These are phyloP conservation scores for Coniochaeta sp. DNA, from an alignment of 2,329 filamentous ascomycete genomes.

Conservation along the genomic window DNA sequence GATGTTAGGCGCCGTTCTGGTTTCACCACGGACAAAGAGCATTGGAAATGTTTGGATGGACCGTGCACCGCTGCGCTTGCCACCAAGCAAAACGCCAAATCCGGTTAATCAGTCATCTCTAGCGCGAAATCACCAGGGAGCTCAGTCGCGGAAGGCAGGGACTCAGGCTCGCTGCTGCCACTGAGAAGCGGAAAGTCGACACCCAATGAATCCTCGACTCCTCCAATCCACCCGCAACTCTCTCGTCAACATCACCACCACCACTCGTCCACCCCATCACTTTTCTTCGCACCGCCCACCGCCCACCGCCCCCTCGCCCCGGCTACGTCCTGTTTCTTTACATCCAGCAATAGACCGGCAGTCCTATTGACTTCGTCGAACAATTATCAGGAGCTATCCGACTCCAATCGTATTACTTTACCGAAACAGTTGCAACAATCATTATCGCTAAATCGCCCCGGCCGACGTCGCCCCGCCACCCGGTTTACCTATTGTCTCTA, in stretches of 20 bases:
- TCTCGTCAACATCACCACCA: background rate
- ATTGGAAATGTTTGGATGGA: background rate
- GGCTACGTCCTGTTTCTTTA: background rate
- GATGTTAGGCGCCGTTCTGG: background rate
- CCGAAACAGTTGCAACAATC: background rate
- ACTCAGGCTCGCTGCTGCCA: background rate
- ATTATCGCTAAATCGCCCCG: background rate
- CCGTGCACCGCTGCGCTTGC: background rate
- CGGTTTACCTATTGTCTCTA: background rate
- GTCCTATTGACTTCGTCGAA: background rate
- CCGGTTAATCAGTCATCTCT: background rate
- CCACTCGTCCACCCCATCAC: background rate
- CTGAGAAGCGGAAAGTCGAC: background rate
- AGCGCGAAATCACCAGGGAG: background rate
- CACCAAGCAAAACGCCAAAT: background rate
- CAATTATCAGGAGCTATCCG: background rate
- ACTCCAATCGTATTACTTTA: background rate
- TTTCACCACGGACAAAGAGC: background rate
- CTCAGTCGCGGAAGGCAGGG: background rate
- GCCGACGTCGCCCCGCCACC: constrained; percentile 1
- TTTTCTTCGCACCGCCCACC: background rate
- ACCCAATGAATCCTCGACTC: background rate
- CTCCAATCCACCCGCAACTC: background rate
- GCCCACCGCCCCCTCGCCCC: background rate
- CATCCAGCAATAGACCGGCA: background rate